Conservation (phyloP, 495 filamentous ascomycete species). For the Aspergillus homomorphus region DNA sequence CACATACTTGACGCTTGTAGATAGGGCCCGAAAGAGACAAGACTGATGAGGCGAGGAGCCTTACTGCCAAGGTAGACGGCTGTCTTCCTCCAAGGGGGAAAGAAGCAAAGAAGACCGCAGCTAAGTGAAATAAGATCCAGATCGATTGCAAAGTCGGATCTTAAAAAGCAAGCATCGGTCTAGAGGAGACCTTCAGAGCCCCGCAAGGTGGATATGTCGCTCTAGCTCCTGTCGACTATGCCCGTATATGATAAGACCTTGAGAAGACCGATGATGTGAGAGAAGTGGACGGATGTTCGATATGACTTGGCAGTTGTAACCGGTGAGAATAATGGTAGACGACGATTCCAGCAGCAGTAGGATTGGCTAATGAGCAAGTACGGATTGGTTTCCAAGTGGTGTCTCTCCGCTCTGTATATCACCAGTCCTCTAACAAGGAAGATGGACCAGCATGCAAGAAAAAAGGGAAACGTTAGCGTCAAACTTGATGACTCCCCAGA, state of each 20-base stretch:
- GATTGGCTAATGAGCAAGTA: slow-evolving; percentile 21
- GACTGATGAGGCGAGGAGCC: no score
- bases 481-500: background rate
- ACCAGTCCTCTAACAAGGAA: background rate
- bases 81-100: slow-evolving; percentile 11
- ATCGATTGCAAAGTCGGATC: slow-evolving; percentile 14
- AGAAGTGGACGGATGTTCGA: slow-evolving; percentile 1
- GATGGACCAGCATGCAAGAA: background rate
- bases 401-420: background rate
- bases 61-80: no score
- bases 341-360: slow-evolving; percentile 15
- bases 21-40: background rate
- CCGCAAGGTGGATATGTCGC: slow-evolving; percentile 9
- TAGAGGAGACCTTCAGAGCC: slow-evolving; percentile 7
- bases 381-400: background rate
- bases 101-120: slow-evolving; percentile 16
- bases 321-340: slow-evolving; percentile 7
- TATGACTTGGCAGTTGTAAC: slow-evolving; percentile 12
- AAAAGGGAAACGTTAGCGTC: background rate
- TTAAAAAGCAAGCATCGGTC: slow-evolving; percentile 18
- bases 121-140: slow-evolving; percentile 3
- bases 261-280: slow-evolving; percentile 6
- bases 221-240: background rate
- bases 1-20: background rate
- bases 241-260: slow-evolving; percentile 13